Conservation (phyloP, 2,329 filamentous ascomycete species). For the Rutstroemia sp. region DNA sequence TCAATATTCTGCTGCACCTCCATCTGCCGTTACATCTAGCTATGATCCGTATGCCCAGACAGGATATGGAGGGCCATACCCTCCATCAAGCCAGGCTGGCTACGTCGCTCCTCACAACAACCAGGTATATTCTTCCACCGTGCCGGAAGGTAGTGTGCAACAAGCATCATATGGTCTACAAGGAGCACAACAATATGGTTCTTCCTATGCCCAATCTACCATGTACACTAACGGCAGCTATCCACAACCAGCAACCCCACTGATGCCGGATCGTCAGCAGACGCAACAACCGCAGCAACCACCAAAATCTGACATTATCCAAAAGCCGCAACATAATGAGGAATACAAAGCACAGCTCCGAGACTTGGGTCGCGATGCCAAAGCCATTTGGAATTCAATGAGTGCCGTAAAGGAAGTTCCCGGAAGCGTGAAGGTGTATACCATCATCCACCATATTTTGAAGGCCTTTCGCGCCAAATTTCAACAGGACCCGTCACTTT, state of each 20-base stretch:
- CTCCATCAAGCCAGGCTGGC: constrained; percentile 12
- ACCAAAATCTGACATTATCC: constrained; percentile 12
- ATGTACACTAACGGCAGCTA: constrained; percentile 18
- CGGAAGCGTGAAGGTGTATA: constrained; percentile 53
- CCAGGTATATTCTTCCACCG: constrained; percentile 16
- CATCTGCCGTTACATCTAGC: constrained; percentile 12
- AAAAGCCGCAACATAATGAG: constrained; percentile 31
- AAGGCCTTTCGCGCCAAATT: constrained; percentile 51
- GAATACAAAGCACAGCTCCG: constrained; percentile 42
- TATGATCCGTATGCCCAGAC: constrained; percentile 24
- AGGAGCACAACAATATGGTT: constrained; percentile 15
- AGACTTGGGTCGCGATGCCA: constrained; percentile 46
- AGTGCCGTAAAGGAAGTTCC: constrained; percentile 53
- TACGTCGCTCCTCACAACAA: constrained; percentile 17
- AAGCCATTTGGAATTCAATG: constrained; percentile 56
- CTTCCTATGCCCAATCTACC: constrained; percentile 16
- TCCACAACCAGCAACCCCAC: background rate
- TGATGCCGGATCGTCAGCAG: constrained; percentile 13
- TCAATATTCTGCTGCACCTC: constrained; percentile 22
- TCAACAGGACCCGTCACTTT: constrained; percentile 46
- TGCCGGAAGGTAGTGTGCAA: constrained; percentile 13
- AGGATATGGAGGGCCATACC: constrained; percentile 21
- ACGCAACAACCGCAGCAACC: constrained; percentile 15
- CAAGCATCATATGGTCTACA: constrained; percentile 18
- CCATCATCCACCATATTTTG: constrained; percentile 56